A percentile compares a stretch with the other conserved stretches of the same genome.
phyloP scores from a whole-genome alignment of 2,329 filamentous ascomycete genomes.

The Colletotrichum euphorbiae region DNA sequence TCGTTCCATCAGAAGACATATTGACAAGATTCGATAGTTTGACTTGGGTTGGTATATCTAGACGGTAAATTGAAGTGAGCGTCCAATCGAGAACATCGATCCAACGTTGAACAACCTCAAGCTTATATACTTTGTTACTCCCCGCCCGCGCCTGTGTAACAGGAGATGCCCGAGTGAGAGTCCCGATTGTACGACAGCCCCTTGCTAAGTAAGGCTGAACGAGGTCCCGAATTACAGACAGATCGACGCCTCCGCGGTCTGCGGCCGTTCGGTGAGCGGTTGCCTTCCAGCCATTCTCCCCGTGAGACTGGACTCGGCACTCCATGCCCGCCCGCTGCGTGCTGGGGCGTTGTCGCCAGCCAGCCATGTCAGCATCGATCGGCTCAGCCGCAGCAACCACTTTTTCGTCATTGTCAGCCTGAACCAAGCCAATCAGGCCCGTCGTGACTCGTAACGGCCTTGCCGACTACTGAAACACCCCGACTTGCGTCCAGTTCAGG shows the following conservation, averaged over 20 bases:
- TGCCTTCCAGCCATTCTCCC: background rate
- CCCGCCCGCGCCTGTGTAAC: too few relatives aligned
- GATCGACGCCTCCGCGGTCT: background rate
- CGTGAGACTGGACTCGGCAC: background rate
- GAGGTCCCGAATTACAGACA: background rate
- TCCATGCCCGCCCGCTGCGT: background rate
- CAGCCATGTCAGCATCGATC: constrained; percentile 23
- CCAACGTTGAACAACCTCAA: background rate
- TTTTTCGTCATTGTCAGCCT: background rate
- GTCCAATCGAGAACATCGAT: background rate
- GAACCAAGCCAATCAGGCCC: background rate
- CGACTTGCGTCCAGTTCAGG: constrained; percentile 3
- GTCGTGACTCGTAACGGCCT: background rate
- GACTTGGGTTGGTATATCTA: background rate
- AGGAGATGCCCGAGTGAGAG: background rate
- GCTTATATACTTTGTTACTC: background rate
- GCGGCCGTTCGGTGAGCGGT: constrained; percentile 1
- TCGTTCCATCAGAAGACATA: constrained; percentile 33
- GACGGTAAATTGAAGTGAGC: background rate
- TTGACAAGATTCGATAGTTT: background rate
- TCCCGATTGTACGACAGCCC: background rate
- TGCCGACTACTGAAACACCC: background rate
- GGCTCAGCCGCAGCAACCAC: constrained; percentile 22
- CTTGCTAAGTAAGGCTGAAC: constrained; percentile 5
- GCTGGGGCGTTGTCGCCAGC: background rate